Conservation (phyloP, 2,329 filamentous ascomycete species). For the Pezicula neosporulosa region DNA sequence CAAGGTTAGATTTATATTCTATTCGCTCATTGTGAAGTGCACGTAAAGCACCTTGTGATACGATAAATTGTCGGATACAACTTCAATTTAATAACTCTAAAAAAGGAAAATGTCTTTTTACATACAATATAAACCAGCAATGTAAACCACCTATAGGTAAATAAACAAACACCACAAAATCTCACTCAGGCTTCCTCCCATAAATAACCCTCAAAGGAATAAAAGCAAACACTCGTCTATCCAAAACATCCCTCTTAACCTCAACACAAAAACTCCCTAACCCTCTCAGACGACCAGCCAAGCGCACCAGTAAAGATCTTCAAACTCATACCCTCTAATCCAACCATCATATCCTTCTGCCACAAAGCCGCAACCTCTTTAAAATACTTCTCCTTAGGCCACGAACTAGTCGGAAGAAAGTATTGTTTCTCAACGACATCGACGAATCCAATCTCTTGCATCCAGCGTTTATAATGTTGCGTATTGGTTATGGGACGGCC, state of each 20-base stretch:
- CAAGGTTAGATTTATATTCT: too few species aligned
- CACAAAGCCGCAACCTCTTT: slow-evolving; percentile 17
- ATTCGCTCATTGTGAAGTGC: too few species aligned
- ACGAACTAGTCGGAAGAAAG: slow-evolving; percentile 18
- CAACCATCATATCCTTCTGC: slow-evolving; percentile 11
- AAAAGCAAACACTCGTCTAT: slow-evolving; percentile 9
- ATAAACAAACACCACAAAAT: too few species aligned
- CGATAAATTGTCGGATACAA: too few species aligned
- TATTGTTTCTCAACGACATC: slow-evolving; percentile 20
- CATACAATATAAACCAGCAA: too few species aligned
- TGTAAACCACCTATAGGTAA: too few species aligned
- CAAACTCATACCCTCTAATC: slow-evolving; percentile 2
- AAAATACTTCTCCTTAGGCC: slow-evolving; percentile 18
- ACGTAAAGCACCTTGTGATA: too few species aligned
- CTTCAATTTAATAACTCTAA: too few species aligned
- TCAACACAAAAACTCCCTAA: slow-evolving; percentile 20
- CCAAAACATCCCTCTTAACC: slow-evolving; percentile 10
- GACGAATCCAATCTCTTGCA: slow-evolving; percentile 18
- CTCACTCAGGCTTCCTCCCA: too few species aligned
- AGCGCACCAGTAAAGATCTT: slow-evolving; percentile 17
- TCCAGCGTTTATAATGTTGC: slow-evolving; percentile 18
- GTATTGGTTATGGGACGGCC: slow-evolving; percentile 15
- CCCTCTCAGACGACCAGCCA: slow-evolving; percentile 17
- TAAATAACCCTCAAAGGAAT: slow-evolving; percentile 6
- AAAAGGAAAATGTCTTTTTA: too few species aligned